These are phyloP conservation scores for Grammothele lineata DNA, from an alignment of 768 basidiomycete species.

Conservation along the genomic window DNA sequence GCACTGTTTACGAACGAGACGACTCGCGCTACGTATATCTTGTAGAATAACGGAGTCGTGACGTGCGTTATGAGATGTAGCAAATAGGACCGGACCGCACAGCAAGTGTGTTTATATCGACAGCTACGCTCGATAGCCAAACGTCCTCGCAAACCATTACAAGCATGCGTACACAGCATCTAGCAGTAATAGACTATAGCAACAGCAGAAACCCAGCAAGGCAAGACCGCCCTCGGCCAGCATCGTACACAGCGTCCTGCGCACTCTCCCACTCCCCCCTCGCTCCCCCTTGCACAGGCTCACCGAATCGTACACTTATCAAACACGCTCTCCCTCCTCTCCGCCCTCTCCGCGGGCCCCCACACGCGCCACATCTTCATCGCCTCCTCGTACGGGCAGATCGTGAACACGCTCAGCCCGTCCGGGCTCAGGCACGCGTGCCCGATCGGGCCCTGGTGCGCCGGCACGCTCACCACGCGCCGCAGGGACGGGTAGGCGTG, in stretches of 20 bases:
- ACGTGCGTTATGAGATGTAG: too few species aligned
- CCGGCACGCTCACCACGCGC: conserved; percentile 49
- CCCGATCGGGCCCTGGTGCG: conserved; percentile 51
- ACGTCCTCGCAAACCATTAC: too few species aligned
- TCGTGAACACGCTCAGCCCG: conserved; percentile 60
- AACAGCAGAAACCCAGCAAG: too few species aligned
- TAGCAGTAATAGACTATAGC: not conserved
- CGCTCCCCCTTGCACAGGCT: not conserved
- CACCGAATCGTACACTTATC: conserved; percentile 44
- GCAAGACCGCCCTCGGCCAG: too few species aligned
- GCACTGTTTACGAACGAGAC: too few species aligned
- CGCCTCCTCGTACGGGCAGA: conserved; percentile 59
- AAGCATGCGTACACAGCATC: not conserved
- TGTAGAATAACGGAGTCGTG: too few species aligned
- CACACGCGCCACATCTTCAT: conserved; percentile 76
- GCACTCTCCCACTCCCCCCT: too few species aligned
- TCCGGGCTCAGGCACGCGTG: conserved; percentile 63
- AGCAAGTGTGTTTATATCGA: too few species aligned
- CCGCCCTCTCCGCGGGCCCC: conserved; percentile 30
- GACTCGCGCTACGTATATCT: too few species aligned
- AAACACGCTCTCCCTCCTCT: conserved; percentile 40
- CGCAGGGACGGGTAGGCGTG: conserved; percentile 51
- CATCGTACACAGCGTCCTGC: too few species aligned
- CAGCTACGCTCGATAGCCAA: too few species aligned
- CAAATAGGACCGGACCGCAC: too few species aligned